Percentiles rank a stretch among this genome's conserved stretches.
Evolutionary conservation across 169 alveolate species (phyloP).

Genomic region (Babesia bigemina): DNA sequence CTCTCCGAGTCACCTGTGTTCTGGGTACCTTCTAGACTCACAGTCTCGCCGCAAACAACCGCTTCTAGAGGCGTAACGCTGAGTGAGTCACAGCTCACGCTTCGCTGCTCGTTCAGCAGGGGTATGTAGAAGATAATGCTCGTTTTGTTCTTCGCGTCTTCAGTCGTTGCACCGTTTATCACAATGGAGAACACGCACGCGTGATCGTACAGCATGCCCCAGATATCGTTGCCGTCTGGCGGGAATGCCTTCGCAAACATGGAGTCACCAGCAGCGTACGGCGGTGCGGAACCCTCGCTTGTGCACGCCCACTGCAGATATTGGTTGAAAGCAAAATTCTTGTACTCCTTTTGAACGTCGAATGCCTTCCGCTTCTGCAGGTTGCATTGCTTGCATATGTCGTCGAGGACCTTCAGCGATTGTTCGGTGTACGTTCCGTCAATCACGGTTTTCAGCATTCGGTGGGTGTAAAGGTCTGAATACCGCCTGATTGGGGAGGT

Average conservation of each 20-base stretch:
- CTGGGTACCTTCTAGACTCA: neutral
- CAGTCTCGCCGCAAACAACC: constrained; percentile 21
- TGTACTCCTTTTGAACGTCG: constrained; percentile 79
- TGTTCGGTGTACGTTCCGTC: constrained; percentile 24
- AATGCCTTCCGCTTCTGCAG: constrained; percentile 77
- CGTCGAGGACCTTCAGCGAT: constrained; percentile 61
- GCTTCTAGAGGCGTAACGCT: constrained; percentile 31
- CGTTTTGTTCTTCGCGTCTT: constrained; percentile 23
- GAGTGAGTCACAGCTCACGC: constrained; percentile 60
- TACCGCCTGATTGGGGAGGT: constrained; percentile 99
- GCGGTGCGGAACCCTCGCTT: neutral
- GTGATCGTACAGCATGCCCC: constrained; percentile 61
- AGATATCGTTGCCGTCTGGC: constrained; percentile 4
- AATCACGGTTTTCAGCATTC: constrained; percentile 82
- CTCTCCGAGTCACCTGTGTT: neutral
- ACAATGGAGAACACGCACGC: constrained; percentile 56
- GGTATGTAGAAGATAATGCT: constrained; percentile 63
- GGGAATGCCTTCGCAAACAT: constrained; percentile 3
- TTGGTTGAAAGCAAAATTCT: constrained; percentile 74
- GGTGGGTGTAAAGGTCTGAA: constrained; percentile 96
- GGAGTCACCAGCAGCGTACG: neutral
- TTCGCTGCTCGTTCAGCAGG: constrained; percentile 51
- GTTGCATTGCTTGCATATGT: constrained; percentile 78
- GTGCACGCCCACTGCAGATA: constrained; percentile 67
- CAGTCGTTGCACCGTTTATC: neutral